These are phyloP conservation scores for Avicennia marina DNA, from an alignment of 257 asterid species.

Conservation along the genomic window DNA sequence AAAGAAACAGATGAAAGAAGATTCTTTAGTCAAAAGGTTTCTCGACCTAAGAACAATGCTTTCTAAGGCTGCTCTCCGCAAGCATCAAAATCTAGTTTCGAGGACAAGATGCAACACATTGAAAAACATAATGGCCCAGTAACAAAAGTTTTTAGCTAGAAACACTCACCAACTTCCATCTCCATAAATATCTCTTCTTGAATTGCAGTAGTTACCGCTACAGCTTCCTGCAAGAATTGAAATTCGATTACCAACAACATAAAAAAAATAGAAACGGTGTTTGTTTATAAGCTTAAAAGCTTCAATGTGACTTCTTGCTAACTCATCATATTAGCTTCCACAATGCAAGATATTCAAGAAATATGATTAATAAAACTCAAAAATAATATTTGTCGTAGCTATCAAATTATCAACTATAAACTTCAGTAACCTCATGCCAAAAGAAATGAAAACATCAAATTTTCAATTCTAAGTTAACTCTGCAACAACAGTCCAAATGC, in stretches of 20 bases:
- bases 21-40: not conserved
- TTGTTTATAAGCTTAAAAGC: not conserved
- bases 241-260: not conserved
- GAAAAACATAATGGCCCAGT: not conserved
- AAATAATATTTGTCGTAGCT: not conserved
- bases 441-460: too few relatives aligned
- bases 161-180: conserved; percentile 80
- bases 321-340: conserved; percentile 8
- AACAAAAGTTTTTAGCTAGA: conserved; percentile 4
- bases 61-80: not conserved
- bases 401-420: conserved; percentile 9
- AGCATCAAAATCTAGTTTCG: conserved; percentile 6
- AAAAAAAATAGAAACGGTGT: not conserved
- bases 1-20: not conserved
- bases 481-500: too few relatives aligned
- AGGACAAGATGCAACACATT: conserved; percentile 3
- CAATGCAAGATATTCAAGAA: not conserved
- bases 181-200: conserved; percentile 83
- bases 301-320: not conserved
- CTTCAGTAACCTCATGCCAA: too few relatives aligned
- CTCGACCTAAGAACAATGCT: not conserved
- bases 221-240: conserved; percentile 60
- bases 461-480: too few relatives aligned
- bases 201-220: conserved; percentile 72
- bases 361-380: not conserved